These are phyloP conservation scores for Dichomitus squalens DNA, from an alignment of 1,284 basidiomycete species.

Conservation along the genomic window DNA sequence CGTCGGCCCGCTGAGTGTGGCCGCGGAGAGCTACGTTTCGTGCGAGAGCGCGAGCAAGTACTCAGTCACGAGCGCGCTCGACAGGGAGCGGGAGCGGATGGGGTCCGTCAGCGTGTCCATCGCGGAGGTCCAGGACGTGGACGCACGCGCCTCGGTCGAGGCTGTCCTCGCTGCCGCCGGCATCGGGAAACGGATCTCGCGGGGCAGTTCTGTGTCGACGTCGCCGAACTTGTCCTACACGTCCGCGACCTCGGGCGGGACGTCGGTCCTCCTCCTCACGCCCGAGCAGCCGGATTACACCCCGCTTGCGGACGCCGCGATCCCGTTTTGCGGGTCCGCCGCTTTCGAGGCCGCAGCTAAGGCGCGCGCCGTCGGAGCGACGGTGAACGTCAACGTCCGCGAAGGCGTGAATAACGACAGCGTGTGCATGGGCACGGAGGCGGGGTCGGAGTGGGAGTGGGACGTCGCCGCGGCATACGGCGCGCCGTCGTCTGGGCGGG, in stretches of 20 bases:
- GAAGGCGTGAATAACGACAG: slow-evolving; percentile 16
- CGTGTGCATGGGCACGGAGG: background rate
- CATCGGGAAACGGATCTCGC: no score
- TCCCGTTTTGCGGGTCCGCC: background rate
- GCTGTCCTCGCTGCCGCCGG: background rate
- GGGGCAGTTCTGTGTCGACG: background rate
- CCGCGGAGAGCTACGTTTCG: slow-evolving; percentile 33
- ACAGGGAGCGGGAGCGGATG: background rate
- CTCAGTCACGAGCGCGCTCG: slow-evolving; percentile 10
- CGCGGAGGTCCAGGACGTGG: background rate
- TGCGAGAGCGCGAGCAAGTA: slow-evolving; percentile 28
- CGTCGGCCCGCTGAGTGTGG: slow-evolving; percentile 29
- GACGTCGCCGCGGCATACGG: slow-evolving; percentile 32
- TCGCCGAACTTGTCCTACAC: slow-evolving; percentile 16
- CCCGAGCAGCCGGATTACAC: slow-evolving; percentile 19
- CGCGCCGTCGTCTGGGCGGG: slow-evolving; percentile 9
- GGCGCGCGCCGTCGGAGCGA: background rate
- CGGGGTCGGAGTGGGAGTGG: slow-evolving; percentile 31
- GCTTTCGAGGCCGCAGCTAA: background rate
- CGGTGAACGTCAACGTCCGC: background rate
- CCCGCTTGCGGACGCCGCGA: slow-evolving; percentile 18
- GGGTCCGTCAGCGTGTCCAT: slow-evolving; percentile 2
- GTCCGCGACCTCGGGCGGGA: slow-evolving; percentile 21
- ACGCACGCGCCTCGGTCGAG: background rate
- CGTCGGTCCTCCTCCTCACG: slow-evolving; percentile 26